These are phyloP conservation scores for Cenchrus americanus DNA, from an alignment of 176 grass and related monocot genomes.

Conservation along the genomic window DNA sequence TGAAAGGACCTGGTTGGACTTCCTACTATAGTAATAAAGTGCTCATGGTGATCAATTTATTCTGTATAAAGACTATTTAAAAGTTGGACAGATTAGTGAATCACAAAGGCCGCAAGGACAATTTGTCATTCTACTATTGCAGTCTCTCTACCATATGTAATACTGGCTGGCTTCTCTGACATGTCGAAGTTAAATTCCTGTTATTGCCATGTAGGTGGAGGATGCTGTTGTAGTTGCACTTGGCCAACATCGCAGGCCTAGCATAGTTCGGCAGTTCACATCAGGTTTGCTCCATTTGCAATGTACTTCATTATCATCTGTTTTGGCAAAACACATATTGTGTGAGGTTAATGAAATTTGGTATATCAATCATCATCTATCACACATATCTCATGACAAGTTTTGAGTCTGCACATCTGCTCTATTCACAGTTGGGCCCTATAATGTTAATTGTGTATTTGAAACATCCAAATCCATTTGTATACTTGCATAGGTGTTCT, in stretches of 20 bases:
- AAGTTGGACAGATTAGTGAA: conserved; percentile 8
- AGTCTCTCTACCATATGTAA: conserved; percentile 26
- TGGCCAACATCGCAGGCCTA: conserved; percentile 83
- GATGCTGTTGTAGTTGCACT: conserved; percentile 95
- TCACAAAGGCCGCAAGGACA: conserved; percentile 6
- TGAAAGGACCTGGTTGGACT: conserved; percentile 5
- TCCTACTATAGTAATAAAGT: conserved; percentile 1
- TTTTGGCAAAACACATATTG: not conserved
- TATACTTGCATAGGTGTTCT: conserved; percentile 2
- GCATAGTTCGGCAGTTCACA: conserved; percentile 88
- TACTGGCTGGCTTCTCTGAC: conserved; percentile 31
- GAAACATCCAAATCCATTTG: conserved; percentile 21
- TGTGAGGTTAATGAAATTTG: not conserved
- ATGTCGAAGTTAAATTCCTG: conserved; percentile 10
- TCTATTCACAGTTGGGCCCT: conserved; percentile 1
- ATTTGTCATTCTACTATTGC: conserved; percentile 3
- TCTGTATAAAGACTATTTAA: not conserved
- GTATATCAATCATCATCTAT: conserved; percentile 16
- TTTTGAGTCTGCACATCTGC: conserved; percentile 21
- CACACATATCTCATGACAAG: not conserved
- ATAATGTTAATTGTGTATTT: conserved; percentile 14
- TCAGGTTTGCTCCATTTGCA: conserved; percentile 65
- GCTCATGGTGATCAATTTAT: conserved; percentile 6
- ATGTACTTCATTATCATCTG: not conserved
- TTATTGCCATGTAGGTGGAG: conserved; percentile 74